A percentile compares a stretch with the other conserved stretches of the same genome.
phyloP scores from a whole-genome alignment of 1,139 yeast species.

The Geotrichum fermentans region DNA sequence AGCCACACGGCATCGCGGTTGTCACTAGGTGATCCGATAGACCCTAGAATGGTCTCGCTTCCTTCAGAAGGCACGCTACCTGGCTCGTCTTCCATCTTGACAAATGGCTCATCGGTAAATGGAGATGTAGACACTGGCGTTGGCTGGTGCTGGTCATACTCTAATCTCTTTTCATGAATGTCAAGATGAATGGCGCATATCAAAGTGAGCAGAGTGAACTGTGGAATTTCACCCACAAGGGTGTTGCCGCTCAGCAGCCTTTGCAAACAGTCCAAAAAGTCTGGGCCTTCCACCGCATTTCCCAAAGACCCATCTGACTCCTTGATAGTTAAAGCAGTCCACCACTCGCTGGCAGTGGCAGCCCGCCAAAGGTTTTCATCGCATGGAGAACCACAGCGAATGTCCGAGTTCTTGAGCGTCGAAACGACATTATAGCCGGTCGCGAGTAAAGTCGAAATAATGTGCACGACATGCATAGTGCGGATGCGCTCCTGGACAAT shows the following conservation, averaged over 20 bases:
- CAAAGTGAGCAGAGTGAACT: constrained; percentile 54
- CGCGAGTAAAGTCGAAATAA: constrained; percentile 66
- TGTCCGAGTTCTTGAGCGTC: constrained; percentile 51
- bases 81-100: constrained; percentile 8
- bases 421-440: constrained; percentile 62
- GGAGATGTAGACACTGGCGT: constrained; percentile 3
- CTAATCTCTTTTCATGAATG: constrained; percentile 42
- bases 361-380: constrained; percentile 69
- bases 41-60: neutral
- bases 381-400: constrained; percentile 73
- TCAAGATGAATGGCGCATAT: constrained; percentile 69
- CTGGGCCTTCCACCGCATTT: constrained; percentile 30
- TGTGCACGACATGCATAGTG: constrained; percentile 73
- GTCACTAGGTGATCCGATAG: neutral
- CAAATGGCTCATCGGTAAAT: neutral
- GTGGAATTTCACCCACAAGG: constrained; percentile 35
- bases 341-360: constrained; percentile 57
- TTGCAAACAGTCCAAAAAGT: constrained; percentile 28
- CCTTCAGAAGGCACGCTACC: constrained; percentile 1
- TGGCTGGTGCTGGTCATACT: constrained; percentile 22
- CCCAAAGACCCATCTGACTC: constrained; percentile 28
- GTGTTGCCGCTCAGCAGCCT: constrained; percentile 32
- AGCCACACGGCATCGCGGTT: constrained; percentile 25
- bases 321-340: constrained; percentile 31
- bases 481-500: constrained; percentile 80